Evolutionary conservation across 352 stramenopile species (phyloP), one percentile per base, ranked within the genome.

Genomic region (Pythium dissimile): DNA sequence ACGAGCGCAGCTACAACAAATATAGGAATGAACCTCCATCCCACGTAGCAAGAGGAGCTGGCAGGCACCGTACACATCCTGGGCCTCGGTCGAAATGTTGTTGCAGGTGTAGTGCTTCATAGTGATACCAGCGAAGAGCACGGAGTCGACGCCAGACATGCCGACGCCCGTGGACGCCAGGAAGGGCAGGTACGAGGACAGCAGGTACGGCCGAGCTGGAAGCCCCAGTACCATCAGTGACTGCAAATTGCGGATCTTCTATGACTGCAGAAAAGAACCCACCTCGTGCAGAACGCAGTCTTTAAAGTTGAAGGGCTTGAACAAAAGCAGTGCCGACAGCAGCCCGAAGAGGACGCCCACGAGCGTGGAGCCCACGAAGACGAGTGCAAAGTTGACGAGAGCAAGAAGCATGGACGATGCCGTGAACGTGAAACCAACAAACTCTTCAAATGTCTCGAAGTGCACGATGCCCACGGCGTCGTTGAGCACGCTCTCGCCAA

Each of bases 401-500:
- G 75, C 73, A 10, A 75, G 50, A 6, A 66, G 18, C 26, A 64
- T 58, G n/a, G 69, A 69, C 10, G 38, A 47, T 20, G 52, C 55
- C 31, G 52, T 69, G 44, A 85, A 68, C 11, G 77, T 69, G 13
- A 70, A 68, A 11, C 72, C 70, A 4, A 94, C 66, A 59, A 89
- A 88, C 50, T 90, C 83, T 8, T 70, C 59, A 51, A 86, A 86
- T 9, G 80, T 79, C 20, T 88, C 69, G 53, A 92, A 96, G 1
- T 94, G 58, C 11, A 92, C 80, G 31, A 96, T 80, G 1, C 67
- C 70, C 7, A 94, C 73, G 11, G 84, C 84, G 62, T 96, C 86
- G 58, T 94, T 96, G 20, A 96, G 65, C 20, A 88, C 80, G 13
- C 66, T 84, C 65, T 96, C 86, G 34, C 86, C 86, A 75, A 94